Conservation (phyloP, 129 eudicot species). For the Chrysanthemum lavandulifolium region DNA sequence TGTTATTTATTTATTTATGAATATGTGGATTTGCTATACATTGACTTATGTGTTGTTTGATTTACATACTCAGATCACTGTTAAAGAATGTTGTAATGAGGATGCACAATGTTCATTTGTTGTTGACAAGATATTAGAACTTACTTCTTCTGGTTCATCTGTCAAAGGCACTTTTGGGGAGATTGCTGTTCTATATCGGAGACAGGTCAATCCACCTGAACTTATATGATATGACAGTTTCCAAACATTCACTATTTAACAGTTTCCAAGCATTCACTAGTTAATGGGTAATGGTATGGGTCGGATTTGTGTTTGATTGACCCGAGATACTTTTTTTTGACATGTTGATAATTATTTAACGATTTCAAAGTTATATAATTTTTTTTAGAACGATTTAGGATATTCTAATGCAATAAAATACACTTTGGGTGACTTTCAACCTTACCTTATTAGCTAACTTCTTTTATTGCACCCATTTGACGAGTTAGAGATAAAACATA, state of each 20-base stretch:
- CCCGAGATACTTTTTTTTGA: background rate
- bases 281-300: background rate
- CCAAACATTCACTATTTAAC: background rate
- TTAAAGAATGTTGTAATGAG: constrained; percentile 88
- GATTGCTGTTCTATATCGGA: constrained; percentile 89
- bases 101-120: constrained; percentile 93
- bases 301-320: background rate
- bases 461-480: background rate
- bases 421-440: background rate
- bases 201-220: constrained; percentile 74
- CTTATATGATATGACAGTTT: constrained; percentile 2
- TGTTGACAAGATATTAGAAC: constrained; percentile 88
- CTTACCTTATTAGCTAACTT: too few relatives aligned
- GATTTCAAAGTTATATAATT: background rate
- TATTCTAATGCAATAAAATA: background rate
- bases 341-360: background rate
- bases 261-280: background rate
- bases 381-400: background rate
- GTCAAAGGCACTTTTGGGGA: constrained; percentile 64
- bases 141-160: constrained; percentile 54
- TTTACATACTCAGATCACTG: constrained; percentile 52
- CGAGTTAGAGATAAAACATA: background rate
- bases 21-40: background rate
- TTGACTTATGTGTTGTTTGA: constrained; percentile 10
- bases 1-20: background rate